Percentiles rank a stretch among this genome's conserved stretches.
These are phyloP conservation scores for Suillus brevipes DNA, from an alignment of 768 basidiomycete genomes.

Conservation along the genomic window DNA sequence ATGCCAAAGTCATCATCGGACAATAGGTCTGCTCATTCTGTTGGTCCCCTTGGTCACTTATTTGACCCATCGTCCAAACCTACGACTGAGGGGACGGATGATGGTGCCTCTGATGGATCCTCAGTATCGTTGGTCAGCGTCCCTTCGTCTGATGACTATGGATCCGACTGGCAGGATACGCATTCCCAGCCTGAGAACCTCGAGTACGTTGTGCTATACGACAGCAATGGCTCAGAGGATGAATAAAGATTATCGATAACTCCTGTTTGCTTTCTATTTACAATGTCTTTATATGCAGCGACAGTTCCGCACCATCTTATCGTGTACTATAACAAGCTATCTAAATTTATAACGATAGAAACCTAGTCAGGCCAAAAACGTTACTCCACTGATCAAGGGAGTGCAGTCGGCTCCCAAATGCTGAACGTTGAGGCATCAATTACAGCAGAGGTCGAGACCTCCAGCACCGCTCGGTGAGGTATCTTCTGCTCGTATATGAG, in stretches of 20 bases:
- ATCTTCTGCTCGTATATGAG: too few relatives aligned
- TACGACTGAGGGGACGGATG: slow-evolving; percentile 40
- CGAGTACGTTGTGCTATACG: slow-evolving; percentile 76
- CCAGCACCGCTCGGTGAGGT: too few relatives aligned
- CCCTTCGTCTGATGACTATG: slow-evolving; percentile 56
- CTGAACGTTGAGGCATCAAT: too few relatives aligned
- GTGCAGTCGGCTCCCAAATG: neutral
- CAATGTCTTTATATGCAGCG: slow-evolving; percentile 13
- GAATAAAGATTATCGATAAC: slow-evolving; percentile 26
- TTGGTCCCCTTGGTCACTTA: slow-evolving; percentile 8
- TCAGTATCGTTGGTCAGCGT: slow-evolving; percentile 62
- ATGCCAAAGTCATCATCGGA: slow-evolving; percentile 52
- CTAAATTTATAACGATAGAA: neutral
- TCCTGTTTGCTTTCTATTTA: slow-evolving; percentile 6
- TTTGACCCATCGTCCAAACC: slow-evolving; percentile 20
- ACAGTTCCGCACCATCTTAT: neutral
- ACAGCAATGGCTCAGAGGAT: slow-evolving; percentile 59
- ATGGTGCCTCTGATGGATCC: slow-evolving; percentile 40
- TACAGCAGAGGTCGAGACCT: too few relatives aligned
- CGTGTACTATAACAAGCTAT: slow-evolving; percentile 4
- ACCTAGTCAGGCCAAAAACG: too few relatives aligned
- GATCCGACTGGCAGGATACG: slow-evolving; percentile 60
- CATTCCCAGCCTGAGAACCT: slow-evolving; percentile 42
- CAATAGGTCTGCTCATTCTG: slow-evolving; percentile 19
- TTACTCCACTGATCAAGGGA: too few relatives aligned